phyloP scores from a whole-genome alignment of 2,329 filamentous ascomycete species.

The Alternaria sp. region DNA sequence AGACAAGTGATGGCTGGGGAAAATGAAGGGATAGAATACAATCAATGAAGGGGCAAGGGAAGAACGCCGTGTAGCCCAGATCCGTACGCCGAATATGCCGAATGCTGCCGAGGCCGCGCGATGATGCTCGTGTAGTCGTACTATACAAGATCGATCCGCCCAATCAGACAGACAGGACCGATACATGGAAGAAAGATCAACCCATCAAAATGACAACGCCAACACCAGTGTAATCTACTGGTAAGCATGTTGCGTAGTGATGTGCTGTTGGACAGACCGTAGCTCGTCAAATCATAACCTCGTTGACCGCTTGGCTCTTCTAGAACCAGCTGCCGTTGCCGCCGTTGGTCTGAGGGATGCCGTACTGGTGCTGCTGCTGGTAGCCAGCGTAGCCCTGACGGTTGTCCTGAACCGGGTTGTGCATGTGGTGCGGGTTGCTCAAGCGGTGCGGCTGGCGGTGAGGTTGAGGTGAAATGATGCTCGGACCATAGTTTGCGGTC shows the following conservation, averaged over 20 bases:
- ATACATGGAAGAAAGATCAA: slow-evolving; percentile 33
- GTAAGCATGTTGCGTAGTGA: slow-evolving; percentile 28
- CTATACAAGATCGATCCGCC: slow-evolving; percentile 44
- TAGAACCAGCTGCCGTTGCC: slow-evolving; percentile 14
- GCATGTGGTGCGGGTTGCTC: slow-evolving; percentile 47
- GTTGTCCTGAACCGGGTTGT: slow-evolving; percentile 47
- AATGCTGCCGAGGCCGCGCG: slow-evolving; percentile 39
- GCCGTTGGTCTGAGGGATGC: slow-evolving; percentile 23
- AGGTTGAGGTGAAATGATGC: slow-evolving; percentile 44
- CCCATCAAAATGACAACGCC: slow-evolving; percentile 20
- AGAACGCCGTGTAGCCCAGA: slow-evolving; percentile 14
- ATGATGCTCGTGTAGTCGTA: slow-evolving; percentile 43
- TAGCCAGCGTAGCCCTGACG: slow-evolving; percentile 41
- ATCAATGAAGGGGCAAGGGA: slow-evolving; percentile 15
- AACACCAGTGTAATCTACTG: slow-evolving; percentile 27
- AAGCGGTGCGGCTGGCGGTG: slow-evolving; percentile 45
- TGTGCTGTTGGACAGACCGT: slow-evolving; percentile 41
- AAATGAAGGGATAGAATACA: slow-evolving; percentile 7
- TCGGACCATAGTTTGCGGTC: slow-evolving; percentile 42
- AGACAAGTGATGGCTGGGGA: slow-evolving; percentile 13
- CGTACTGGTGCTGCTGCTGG: slow-evolving; percentile 51
- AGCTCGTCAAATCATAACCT: slow-evolving; percentile 59
- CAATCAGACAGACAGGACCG: slow-evolving; percentile 30
- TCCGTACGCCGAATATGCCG: slow-evolving; percentile 40
- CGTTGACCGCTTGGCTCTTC: slow-evolving; percentile 40